Percentiles rank a stretch among this genome's conserved stretches.
These are phyloP conservation scores for Huiozyma sinensis DNA, from an alignment of 805 yeast species.

Conservation along the genomic window DNA sequence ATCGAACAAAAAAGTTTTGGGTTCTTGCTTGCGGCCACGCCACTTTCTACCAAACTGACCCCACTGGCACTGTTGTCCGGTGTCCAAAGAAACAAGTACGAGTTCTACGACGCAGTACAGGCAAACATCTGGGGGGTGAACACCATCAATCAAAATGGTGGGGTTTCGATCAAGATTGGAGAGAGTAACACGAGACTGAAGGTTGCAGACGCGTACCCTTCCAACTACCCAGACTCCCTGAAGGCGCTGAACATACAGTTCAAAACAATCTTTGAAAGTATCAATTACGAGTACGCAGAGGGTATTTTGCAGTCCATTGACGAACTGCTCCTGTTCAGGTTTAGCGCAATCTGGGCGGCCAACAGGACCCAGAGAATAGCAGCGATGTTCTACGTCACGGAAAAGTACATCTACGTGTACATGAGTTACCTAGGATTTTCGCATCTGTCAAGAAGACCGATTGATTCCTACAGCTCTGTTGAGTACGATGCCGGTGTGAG, in stretches of 20 bases:
- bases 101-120: conserved; percentile 41
- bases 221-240: conserved; percentile 47
- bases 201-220: conserved; percentile 38
- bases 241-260: conserved; percentile 60
- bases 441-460: conserved; percentile 39
- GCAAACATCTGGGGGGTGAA: conserved; percentile 63
- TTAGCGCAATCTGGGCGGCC: conserved; percentile 59
- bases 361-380: conserved; percentile 60
- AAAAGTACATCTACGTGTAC: conserved; percentile 46
- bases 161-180: conserved; percentile 2
- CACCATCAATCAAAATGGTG: conserved; percentile 5
- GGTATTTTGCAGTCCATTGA: conserved; percentile 20
- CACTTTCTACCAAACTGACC: conserved; percentile 60
- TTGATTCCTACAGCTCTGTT: conserved; percentile 42
- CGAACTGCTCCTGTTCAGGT: conserved; percentile 56
- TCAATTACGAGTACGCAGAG: conserved; percentile 9
- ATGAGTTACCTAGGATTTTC: conserved; percentile 64
- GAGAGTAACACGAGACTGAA: background rate
- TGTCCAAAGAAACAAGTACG: conserved; percentile 1
- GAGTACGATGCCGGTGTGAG: conserved; percentile 25
- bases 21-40: conserved; percentile 39
- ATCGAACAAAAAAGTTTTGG: conserved; percentile 10
- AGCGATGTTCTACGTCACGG: conserved; percentile 56
- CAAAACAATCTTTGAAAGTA: conserved; percentile 59
- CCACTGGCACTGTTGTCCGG: conserved; percentile 55